Base-by-base conservation (phyloP, 129 eudicot genomes). In the Chrysanthemum lavandulifolium region DNA sequence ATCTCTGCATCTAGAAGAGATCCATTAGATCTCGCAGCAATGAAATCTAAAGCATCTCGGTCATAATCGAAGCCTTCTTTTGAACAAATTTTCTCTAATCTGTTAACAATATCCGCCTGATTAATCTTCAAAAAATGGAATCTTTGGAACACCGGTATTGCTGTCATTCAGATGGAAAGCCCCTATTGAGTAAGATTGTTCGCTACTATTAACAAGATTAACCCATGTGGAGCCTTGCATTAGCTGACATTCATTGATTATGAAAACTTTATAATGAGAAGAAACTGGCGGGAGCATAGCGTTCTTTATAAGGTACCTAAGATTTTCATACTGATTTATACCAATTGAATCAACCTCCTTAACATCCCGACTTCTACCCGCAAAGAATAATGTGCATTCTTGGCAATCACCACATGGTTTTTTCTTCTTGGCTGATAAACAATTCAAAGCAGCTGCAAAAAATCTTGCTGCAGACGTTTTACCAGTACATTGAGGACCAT, bases 1-100 rank as follows among this genome's bases (percentile, higher is more conserved):
- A 88, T 95, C 73, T 90, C 97, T 64, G 97, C 96, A 54, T 90
- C 99, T 55, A 97, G 82, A 15, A 95, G 76, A 11, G 99, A 95
- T 59, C 99, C 97, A 45, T 82, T 80, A 19, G 99, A 88, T 82
- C 82, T 91, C 54, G 78, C 59, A 70, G 96, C 96, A 73, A 95
- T 76, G 73, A 90, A 84, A 13, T 85, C 84, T 50, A 95, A 81
- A 69, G 97, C 99, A 61, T 60, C 86, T 73, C 65, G 78, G 18
- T 90, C 97, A 77, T 82, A 86, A 27, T 90, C 89, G 11, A 95
- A 55, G 43, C 89, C 89, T 85, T 95, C 99, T 73, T 77, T 84
- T 18, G 45, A 50, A 70, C 99, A 95, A 72, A 95, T 83, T 49
- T 76, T 90, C 68, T 67, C 63, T 57, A 95, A 78, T 71, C 80